Evolutionary conservation across 305 asterid genomes (phyloP).

Genomic region (Solanum hybrid): DNA sequence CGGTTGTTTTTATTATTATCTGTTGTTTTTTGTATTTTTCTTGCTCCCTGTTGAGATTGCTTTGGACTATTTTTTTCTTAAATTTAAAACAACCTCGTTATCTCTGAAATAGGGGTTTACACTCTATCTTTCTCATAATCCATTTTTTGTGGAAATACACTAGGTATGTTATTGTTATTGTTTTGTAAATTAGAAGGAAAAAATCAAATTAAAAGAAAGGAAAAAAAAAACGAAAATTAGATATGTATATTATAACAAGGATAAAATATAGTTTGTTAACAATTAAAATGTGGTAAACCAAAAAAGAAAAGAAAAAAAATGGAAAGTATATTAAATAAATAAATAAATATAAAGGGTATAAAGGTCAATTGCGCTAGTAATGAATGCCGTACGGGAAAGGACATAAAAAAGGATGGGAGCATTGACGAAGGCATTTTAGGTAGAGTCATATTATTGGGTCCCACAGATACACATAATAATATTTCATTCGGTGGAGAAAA

Average conservation of each 20-base stretch:
- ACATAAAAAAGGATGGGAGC: slow-evolving; percentile 22
- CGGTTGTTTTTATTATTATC: fast-evolving
- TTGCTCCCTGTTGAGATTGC: not conserved
- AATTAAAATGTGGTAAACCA: not conserved
- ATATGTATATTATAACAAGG: not conserved
- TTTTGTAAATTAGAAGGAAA: no score
- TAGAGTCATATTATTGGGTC: slow-evolving; percentile 8
- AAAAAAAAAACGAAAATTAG: no score
- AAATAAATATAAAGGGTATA: slow-evolving; percentile 18
- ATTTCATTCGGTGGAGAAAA: slow-evolving; percentile 58
- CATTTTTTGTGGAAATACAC: not conserved
- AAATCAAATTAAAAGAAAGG: not conserved
- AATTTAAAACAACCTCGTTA: not conserved
- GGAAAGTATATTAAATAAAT: not conserved
- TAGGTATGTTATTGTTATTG: no score
- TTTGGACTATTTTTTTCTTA: not conserved
- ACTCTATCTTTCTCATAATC: not conserved
- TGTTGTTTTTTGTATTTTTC: not conserved
- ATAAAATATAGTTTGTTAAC: not conserved
- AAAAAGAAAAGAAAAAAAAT: no score
- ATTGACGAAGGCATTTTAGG: slow-evolving; percentile 35
- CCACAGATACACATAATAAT: not conserved
- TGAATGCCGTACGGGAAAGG: slow-evolving; percentile 61
- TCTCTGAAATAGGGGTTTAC: not conserved
- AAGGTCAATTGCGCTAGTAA: not conserved